These are phyloP conservation scores for Alliaria petiolata DNA, from an alignment of 345 rosid species.

Conservation along the genomic window DNA sequence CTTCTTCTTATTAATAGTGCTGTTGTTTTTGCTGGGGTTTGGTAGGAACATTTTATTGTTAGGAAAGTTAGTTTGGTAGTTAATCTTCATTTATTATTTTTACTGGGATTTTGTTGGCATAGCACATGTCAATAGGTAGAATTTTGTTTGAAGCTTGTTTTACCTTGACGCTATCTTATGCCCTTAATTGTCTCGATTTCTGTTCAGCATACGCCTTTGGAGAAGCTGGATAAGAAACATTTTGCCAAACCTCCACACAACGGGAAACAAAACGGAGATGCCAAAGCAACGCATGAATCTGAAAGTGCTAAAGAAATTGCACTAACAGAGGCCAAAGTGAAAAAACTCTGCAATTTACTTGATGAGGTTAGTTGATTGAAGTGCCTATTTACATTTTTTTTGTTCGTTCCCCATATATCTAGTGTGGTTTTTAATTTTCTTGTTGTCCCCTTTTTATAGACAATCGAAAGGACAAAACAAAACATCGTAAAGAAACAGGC, in stretches of 20 bases:
- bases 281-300: slow-evolving; percentile 41
- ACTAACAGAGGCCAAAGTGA: slow-evolving; percentile 67
- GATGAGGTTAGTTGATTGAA: slow-evolving; percentile 54
- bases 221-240: slow-evolving; percentile 83
- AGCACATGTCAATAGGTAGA: background rate
- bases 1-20: background rate
- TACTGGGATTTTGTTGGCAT: too few species aligned
- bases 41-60: too few species aligned
- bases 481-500: slow-evolving; percentile 96
- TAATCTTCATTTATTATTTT: background rate
- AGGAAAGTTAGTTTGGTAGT: slow-evolving; percentile 13
- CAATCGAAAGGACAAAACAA: slow-evolving; percentile 66
- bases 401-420: background rate
- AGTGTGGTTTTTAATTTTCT: background rate
- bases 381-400: background rate
- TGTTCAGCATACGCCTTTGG: slow-evolving; percentile 76
- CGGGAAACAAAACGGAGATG: slow-evolving; percentile 49
- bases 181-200: background rate
- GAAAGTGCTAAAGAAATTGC: slow-evolving; percentile 62
- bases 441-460: slow-evolving; percentile 37
- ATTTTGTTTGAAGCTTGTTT: slow-evolving; percentile 1
- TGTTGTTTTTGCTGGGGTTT: background rate
- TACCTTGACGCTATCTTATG: background rate
- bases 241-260: slow-evolving; percentile 66
- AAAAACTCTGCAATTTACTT: slow-evolving; percentile 64